A percentile compares a stretch with the other conserved stretches of the same genome.
phyloP scores from a whole-genome alignment of 1,139 yeast genomes.

The Nakaseomyces nivariensis region DNA sequence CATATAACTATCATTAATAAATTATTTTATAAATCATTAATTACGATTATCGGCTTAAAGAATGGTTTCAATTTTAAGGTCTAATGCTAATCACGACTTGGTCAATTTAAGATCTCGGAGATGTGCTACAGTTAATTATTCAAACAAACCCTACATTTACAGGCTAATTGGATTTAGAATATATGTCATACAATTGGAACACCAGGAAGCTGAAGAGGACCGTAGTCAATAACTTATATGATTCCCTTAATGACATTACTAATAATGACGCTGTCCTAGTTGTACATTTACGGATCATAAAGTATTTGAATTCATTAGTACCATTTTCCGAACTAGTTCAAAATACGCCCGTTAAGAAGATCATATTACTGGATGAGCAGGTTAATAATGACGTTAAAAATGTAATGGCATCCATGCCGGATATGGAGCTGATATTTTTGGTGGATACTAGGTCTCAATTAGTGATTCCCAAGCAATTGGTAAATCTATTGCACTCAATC shows the following conservation, averaged over 20 bases:
- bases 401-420: conserved; percentile 8
- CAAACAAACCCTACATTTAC: no score
- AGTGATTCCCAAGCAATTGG: conserved; percentile 11
- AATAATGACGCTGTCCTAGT: conserved; percentile 15
- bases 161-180: no score
- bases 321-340: conserved; percentile 22
- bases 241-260: conserved; percentile 12
- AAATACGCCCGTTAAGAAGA: conserved; percentile 20
- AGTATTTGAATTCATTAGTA: conserved; percentile 16
- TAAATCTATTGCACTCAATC: conserved; percentile 3
- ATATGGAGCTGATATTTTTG: conserved; percentile 17
- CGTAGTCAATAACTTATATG: conserved; percentile 11
- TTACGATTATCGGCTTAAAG: no score
- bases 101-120: no score
- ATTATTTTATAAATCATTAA: no score
- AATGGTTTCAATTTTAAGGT: no score
- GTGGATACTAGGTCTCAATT: conserved; percentile 23
- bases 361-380: conserved; percentile 17
- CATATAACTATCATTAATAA: no score
- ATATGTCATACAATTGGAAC: conserved; percentile 11
- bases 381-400: conserved; percentile 10
- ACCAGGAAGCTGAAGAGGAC: conserved; percentile 18
- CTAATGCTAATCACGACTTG: no score
- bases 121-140: no score
- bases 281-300: conserved; percentile 17